phyloP scores from a whole-genome alignment of 257 asterid genomes.

The Primulina huaijiensis region DNA sequence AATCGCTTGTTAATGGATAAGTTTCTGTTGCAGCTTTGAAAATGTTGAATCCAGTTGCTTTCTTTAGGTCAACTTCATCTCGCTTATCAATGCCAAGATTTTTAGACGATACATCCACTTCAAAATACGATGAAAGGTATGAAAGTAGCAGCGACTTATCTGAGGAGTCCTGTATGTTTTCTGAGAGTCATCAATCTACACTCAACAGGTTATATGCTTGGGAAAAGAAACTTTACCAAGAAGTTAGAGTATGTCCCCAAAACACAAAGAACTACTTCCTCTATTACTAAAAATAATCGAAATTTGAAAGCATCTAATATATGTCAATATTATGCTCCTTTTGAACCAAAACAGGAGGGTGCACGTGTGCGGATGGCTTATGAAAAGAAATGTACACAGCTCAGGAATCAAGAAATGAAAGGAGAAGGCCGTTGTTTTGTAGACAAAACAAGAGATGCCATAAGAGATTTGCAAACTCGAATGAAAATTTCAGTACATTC shows the following conservation, averaged over 20 bases:
- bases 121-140: slow-evolving; percentile 49
- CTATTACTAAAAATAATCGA: too few species aligned
- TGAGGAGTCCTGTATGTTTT: slow-evolving; percentile 51
- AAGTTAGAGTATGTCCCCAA: slow-evolving; percentile 79
- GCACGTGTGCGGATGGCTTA: slow-evolving; percentile 75
- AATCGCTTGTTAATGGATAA: slow-evolving; percentile 16
- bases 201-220: slow-evolving; percentile 80
- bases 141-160: slow-evolving; percentile 69
- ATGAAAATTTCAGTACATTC: slow-evolving; percentile 91
- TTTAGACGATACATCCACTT: slow-evolving; percentile 50
- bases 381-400: slow-evolving; percentile 79
- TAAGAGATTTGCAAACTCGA: slow-evolving; percentile 70
- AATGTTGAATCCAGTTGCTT: slow-evolving; percentile 85
- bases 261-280: slow-evolving; percentile 17
- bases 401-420: slow-evolving; percentile 68
- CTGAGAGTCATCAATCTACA: slow-evolving; percentile 88
- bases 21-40: slow-evolving; percentile 58
- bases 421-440: slow-evolving; percentile 65
- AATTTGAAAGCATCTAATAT: slow-evolving; percentile 5
- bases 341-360: slow-evolving; percentile 53
- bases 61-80: slow-evolving; percentile 77
- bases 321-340: background rate
- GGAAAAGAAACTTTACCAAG: slow-evolving; percentile 94
- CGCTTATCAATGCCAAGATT: slow-evolving; percentile 75
- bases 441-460: slow-evolving; percentile 59